Percentiles rank a stretch among this genome's conserved stretches.
These are phyloP conservation scores for Leucocoprinus leucothites DNA, from an alignment of 768 basidiomycete species.

Conservation along the genomic window DNA sequence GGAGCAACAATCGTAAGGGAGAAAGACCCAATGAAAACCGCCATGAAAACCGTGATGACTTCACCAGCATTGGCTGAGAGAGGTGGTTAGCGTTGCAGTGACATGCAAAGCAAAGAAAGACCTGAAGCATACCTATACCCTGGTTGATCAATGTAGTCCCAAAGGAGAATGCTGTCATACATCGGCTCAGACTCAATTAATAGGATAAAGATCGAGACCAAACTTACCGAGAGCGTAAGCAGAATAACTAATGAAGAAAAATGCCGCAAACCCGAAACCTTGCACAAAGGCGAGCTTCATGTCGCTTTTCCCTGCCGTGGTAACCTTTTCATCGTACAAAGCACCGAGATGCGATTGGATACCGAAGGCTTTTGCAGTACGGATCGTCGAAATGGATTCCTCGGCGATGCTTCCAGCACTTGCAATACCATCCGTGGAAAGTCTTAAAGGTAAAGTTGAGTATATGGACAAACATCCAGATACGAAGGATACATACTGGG, in stretches of 20 bases:
- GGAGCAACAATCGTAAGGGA: conserved; percentile 73
- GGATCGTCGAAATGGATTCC: conserved; percentile 79
- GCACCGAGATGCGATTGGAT: conserved; percentile 53
- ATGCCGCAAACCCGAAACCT: conserved; percentile 54
- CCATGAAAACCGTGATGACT: conserved; percentile 73
- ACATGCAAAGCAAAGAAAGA: background rate
- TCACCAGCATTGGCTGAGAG: conserved; percentile 51
- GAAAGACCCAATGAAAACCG: conserved; percentile 81
- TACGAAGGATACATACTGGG: conserved; percentile 41
- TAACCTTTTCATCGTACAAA: conserved; percentile 59
- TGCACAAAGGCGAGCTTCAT: conserved; percentile 47
- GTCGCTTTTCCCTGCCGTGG: conserved; percentile 41
- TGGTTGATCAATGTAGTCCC: conserved; percentile 73
- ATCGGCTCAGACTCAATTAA: background rate
- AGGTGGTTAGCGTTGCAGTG: background rate
- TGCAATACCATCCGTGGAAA: conserved; percentile 48
- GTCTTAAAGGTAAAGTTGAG: background rate
- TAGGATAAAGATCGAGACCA: background rate
- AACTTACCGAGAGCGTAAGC: conserved; percentile 54
- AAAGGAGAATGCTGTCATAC: conserved; percentile 63
- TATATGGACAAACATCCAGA: background rate
- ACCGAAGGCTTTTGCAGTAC: conserved; percentile 83
- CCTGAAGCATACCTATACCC: conserved; percentile 36
- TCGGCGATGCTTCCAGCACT: conserved; percentile 77
- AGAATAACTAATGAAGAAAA: conserved; percentile 74